Evolutionary conservation across 805 yeast genomes (phyloP).

Genomic region (Hanseniaspora clermontiae): DNA sequence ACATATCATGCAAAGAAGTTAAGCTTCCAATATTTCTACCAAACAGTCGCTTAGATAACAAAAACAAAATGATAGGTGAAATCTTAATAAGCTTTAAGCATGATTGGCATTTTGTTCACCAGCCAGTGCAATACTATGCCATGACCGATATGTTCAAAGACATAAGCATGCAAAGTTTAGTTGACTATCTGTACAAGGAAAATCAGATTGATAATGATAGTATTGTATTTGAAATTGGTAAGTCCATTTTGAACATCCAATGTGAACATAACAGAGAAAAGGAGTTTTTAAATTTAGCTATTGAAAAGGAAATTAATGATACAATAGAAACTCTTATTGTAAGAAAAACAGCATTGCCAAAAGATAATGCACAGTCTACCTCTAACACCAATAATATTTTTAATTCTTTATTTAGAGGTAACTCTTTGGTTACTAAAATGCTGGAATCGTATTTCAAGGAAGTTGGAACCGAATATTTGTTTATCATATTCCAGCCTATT

Average conservation of each 20-base stretch:
- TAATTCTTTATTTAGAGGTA: slow-evolving; percentile 69
- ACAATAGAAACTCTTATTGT: slow-evolving; percentile 19
- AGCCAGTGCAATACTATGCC: slow-evolving; percentile 29
- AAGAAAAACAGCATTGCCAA: slow-evolving; percentile 14
- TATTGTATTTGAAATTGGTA: slow-evolving; percentile 37
- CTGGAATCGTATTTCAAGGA: slow-evolving; percentile 64
- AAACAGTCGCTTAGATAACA: slow-evolving; percentile 18
- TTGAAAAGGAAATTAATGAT: slow-evolving; percentile 50
- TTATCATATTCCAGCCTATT: slow-evolving; percentile 58
- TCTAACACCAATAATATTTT: slow-evolving; percentile 29
- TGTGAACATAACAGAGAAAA: slow-evolving; percentile 42
- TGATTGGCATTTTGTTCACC: slow-evolving; percentile 44
- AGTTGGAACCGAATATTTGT: slow-evolving; percentile 68
- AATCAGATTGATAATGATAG: slow-evolving; percentile 11
- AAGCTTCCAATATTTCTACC: slow-evolving; percentile 1
- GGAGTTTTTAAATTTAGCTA: slow-evolving; percentile 59
- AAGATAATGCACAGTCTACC: neutral
- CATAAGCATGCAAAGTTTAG: slow-evolving; percentile 41
- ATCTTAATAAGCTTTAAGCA: neutral
- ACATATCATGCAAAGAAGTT: slow-evolving; percentile 15
- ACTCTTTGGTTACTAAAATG: slow-evolving; percentile 68
- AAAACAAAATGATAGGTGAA: slow-evolving; percentile 6
- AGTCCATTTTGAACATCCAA: slow-evolving; percentile 56
- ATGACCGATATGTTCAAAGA: slow-evolving; percentile 34
- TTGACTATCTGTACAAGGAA: slow-evolving; percentile 28